Evolutionary conservation across 108 stramenopile species (phyloP), one percentile per base, ranked within the genome.

Genomic region (Skeletonema marinoi): DNA sequence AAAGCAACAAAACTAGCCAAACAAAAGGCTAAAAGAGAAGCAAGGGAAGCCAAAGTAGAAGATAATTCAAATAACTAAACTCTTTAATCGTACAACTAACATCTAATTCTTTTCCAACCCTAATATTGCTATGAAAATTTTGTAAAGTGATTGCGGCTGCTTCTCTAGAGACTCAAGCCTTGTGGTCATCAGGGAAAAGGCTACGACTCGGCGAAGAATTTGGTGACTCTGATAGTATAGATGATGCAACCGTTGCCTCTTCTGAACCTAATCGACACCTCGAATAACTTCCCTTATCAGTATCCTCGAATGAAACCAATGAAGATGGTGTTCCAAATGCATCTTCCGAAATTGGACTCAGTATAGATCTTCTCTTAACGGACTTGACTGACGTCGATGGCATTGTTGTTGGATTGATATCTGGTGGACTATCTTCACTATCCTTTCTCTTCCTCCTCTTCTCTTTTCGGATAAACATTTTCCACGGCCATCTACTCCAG

Each of bases 1-100:
- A 91, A 89, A 66, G 83, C 67, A 29, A 81, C 80, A 46, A 92
- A 90, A 63, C 70, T 85, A 59, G 86, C 78, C 21, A 92, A 90
- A 71, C 90, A 92, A 71, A 63, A 68, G 65, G 90, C 89, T 17
- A 90, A 92, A 72, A 65, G 61, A 16, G 83, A 81, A 64, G 72
- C 60, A 32, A 59, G 33, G n/a, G 39, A 56, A 25, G 39, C 46
- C 25, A 36, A 32, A 12, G 31, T 21, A 21, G 51, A 74, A 41
- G 61, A 42, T 21, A 19, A 65, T 39, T 31, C 64, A 31, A 36
- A 33, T 9, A 35, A 25, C 39, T 39, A 39, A 19, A 62, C 30
- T 19, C 61, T 42, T 42, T 42, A 13, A 42, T 36, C 61, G 19
- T 29, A 16, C 14, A 33, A 16, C 13, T 14, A 62, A 62, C 21